Base-by-base conservation (phyloP, 2,329 filamentous ascomycete species). In the Fusarium fujikuroi region DNA sequence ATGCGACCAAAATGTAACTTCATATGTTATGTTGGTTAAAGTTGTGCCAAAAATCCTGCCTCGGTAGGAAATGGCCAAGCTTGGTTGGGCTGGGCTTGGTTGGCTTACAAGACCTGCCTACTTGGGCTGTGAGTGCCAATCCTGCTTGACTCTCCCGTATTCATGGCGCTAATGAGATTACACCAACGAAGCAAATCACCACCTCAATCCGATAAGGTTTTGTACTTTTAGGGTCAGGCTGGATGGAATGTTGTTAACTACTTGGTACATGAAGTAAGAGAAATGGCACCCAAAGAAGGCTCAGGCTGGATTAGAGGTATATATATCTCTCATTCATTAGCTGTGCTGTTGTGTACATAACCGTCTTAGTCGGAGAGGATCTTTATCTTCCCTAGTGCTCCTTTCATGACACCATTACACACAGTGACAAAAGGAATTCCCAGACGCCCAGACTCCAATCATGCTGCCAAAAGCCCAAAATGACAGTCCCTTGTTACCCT, bases 361-460 rank as follows among this genome's bases (percentile, higher is more conserved):
- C 49, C 12, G 12, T 40, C 49, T 59, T 44, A 16, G n/a, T 47
- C 54, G 34, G 64, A 50, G 32, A 50, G 23, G 21, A 50, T 50
- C 56, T 59, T 25, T 25, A 50, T 50, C 56, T 59, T 34, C 46
- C 32, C 37, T 54, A 42, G 47, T 49, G 46, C 54, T 54, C 52
- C 36, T 60, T 50, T 43, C 36, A 50, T 56, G 42, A 43, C 40
- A 58, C 68, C 66, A 34, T 47, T 23, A 50, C 32, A 53, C 34
- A 42, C 53, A 65, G 60, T 36, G 42, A 59, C 39, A 72, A 65
- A 59, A 63, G 43, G 34, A 66, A 60, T 57, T 46, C 70, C 71
- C 42, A 72, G 46, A 59, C 70, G 71, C 71, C 71, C 25, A 65
- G 69, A 73, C 71, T 74, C 71, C 71, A 58, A 63, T 63, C 71